Conservation (phyloP, 805 yeast species). For the Saccharomycopsis javanensis region DNA sequence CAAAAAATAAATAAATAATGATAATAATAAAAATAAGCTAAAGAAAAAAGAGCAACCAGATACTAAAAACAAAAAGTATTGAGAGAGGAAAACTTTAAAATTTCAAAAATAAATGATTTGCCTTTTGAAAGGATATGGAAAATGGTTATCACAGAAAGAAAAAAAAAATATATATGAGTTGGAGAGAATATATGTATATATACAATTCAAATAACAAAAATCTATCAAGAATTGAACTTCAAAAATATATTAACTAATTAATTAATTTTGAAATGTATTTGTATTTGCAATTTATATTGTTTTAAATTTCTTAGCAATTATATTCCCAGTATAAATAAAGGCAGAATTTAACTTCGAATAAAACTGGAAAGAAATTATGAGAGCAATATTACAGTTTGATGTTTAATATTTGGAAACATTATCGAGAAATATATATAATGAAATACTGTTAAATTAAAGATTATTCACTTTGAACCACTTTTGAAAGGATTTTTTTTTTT, state of each 20-base stretch:
- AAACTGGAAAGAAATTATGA: neutral
- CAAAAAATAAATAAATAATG: neutral
- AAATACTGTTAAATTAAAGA: neutral
- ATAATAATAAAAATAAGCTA: neutral
- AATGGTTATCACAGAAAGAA: neutral
- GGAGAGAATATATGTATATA: neutral
- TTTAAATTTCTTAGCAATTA: neutral
- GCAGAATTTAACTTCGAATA: neutral
- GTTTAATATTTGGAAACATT: neutral
- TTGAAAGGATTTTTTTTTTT: neutral
- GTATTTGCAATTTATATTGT: neutral
- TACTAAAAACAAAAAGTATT: neutral
- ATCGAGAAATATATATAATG: neutral
- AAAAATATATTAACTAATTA: neutral
- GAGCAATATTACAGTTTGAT: neutral
- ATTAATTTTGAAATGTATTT: neutral
- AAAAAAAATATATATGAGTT: neutral
- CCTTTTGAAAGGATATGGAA: neutral
- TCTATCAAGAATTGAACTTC: slow-evolving; percentile 1
- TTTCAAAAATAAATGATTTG: neutral
- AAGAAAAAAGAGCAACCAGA: neutral
- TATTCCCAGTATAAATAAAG: neutral
- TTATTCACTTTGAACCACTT: neutral
- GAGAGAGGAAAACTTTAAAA: neutral
- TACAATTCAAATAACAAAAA: slow-evolving; percentile 1